Conservation (phyloP, 805 yeast species). For the Candida taoyuanica region DNA sequence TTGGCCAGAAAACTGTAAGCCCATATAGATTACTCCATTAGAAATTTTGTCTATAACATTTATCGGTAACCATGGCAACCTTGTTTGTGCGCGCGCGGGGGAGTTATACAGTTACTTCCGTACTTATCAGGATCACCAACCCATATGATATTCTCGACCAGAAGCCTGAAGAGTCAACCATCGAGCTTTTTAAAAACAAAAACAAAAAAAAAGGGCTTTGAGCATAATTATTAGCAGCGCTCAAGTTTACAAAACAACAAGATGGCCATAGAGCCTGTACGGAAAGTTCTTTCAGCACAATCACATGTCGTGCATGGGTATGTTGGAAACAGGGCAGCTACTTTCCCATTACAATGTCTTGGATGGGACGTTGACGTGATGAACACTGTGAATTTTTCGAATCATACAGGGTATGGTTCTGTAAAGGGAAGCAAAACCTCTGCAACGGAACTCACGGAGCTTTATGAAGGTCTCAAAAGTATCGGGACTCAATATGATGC, state of each 20-base stretch:
- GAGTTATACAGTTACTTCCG: too few relatives aligned
- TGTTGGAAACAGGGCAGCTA: constrained; percentile 64
- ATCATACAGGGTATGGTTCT: constrained; percentile 68
- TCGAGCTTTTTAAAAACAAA: too few relatives aligned
- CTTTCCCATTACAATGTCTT: constrained; percentile 58
- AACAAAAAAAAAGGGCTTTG: too few relatives aligned
- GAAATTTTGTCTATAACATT: too few relatives aligned
- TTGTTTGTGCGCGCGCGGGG: too few relatives aligned
- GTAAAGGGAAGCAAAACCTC: constrained; percentile 44
- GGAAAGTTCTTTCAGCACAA: constrained; percentile 45
- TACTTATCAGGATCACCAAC: too few relatives aligned
- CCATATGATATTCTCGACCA: too few relatives aligned
- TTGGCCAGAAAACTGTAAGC: too few relatives aligned
- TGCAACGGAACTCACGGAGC: constrained; percentile 34
- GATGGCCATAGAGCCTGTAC: not conserved
- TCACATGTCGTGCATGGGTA: constrained; percentile 73
- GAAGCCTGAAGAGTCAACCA: too few relatives aligned
- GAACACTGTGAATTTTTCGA: constrained; percentile 62
- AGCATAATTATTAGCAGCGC: too few relatives aligned
- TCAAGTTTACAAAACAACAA: not conserved
- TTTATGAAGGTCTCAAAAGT: constrained; percentile 37
- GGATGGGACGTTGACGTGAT: constrained; percentile 69
- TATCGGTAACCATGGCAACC: too few relatives aligned
- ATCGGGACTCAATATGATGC: constrained; percentile 42
- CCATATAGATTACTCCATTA: too few relatives aligned